Evolutionary conservation across 2,329 filamentous ascomycete genomes (phyloP).

Genomic region (Cytospora paraplurivora): DNA sequence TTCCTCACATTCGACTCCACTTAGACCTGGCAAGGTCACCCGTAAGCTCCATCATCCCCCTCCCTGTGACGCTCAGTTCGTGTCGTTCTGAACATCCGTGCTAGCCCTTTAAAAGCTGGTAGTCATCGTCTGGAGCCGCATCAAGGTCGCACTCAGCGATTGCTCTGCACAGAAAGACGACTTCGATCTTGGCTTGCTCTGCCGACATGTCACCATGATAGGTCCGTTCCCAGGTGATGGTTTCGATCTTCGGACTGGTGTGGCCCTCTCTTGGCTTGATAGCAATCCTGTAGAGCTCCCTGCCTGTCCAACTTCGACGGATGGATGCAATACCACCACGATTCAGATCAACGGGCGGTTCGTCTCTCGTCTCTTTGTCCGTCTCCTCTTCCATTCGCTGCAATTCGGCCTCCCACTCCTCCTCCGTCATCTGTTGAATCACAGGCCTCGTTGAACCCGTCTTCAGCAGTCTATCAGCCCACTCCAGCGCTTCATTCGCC

Average conservation of each 20-base stretch:
- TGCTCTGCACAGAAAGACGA: conserved; percentile 13
- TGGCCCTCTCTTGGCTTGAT: neutral
- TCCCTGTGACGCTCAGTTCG: too few species aligned
- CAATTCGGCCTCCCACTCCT: neutral
- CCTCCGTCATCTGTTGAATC: neutral
- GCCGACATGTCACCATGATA: neutral
- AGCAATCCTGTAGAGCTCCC: conserved; percentile 16
- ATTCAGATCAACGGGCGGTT: neutral
- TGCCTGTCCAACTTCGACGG: conserved; percentile 12
- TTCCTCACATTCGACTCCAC: too few species aligned
- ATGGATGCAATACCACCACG: conserved; percentile 7
- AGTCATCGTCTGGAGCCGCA: conserved; percentile 3
- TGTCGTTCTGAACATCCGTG: too few species aligned
- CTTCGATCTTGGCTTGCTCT: conserved; percentile 14
- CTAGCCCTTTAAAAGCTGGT: too few species aligned
- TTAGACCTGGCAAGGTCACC: too few species aligned
- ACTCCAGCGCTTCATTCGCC: neutral
- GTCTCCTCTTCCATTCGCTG: neutral
- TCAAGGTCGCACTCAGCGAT: conserved; percentile 3
- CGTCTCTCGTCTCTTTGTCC: neutral
- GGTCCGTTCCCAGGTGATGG: conserved; percentile 5
- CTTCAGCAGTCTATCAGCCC: too few species aligned
- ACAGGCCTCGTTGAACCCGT: too few species aligned
- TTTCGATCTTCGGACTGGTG: neutral
- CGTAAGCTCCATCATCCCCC: too few species aligned